phyloP scores from a whole-genome alignment of 371 early-diverging fungal genomes.

The Mucor saturninus region DNA sequence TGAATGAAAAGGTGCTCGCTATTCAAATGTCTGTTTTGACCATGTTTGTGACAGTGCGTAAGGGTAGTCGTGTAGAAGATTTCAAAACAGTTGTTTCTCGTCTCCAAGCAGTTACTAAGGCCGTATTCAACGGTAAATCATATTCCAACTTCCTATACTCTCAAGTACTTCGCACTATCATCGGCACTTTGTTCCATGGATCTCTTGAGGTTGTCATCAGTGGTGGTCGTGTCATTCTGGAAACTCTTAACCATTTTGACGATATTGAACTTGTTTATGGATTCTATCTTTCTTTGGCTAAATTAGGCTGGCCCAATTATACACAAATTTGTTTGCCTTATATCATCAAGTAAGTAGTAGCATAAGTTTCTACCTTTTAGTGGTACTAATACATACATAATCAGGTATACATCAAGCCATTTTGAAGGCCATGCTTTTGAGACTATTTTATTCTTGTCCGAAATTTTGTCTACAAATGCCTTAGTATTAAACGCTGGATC shows the following conservation, averaged over 20 bases:
- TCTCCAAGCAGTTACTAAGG: constrained; percentile 36
- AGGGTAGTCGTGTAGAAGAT: constrained; percentile 61
- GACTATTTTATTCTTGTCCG: constrained; percentile 60
- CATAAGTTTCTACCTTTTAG: no score
- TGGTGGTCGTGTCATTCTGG: constrained; percentile 65
- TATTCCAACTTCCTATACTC: constrained; percentile 29
- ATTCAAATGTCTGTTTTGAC: constrained; percentile 52
- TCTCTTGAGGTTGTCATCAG: constrained; percentile 63
- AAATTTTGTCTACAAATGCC: constrained; percentile 51
- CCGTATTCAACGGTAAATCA: constrained; percentile 21
- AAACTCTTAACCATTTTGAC: constrained; percentile 55
- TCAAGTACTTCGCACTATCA: constrained; percentile 33
- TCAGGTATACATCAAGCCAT: constrained; percentile 43
- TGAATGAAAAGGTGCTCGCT: constrained; percentile 42
- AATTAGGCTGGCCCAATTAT: constrained; percentile 69
- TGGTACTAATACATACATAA: not conserved
- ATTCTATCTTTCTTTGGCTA: constrained; percentile 70
- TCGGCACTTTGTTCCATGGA: constrained; percentile 57
- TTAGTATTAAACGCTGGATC: constrained; percentile 47
- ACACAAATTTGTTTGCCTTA: constrained; percentile 73
- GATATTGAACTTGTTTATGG: constrained; percentile 62
- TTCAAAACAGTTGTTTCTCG: constrained; percentile 41
- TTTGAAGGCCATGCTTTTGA: constrained; percentile 45
- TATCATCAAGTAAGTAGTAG: constrained; percentile 50
- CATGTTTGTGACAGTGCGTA: constrained; percentile 62